Base-by-base conservation (phyloP, 257 asterid species). In the Solanum pimpinellifolium region DNA sequence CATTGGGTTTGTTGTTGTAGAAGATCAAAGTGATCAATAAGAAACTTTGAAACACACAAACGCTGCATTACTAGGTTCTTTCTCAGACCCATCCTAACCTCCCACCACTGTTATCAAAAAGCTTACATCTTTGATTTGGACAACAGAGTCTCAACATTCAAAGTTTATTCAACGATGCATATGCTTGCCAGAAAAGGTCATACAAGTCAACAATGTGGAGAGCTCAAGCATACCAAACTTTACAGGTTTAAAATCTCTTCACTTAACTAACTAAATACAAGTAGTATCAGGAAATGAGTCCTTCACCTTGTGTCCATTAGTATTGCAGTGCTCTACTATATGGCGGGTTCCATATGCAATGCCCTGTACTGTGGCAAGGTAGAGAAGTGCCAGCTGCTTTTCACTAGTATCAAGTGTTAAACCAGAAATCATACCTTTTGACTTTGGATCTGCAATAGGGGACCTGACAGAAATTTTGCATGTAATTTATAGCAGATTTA, bases 301-400 rank as follows among this genome's bases (percentile, higher is more conserved):
- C 91, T 91, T 91, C 91, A 93, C 99, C 87, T 91, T 94, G 93
- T 95, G 99, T 47, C 99, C 99, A 86, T 95, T 93, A 86, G 94
- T 92, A 93, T 97, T 97, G 94, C 96, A 94, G 85, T 97, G 99
- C 93, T 97, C 98, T 56, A 97, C 93, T 73, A 97, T 94, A 88
- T 97, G 98, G 20, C 99, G 97, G 83, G 99, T 95, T 37, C 99
- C 99, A 74, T 95, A 97, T 44, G 99, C 99, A 89, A 97, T 93
- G 83, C 95, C 97, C 89, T 97, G 99, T 52, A 95, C 90, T 4
- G 96, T 89, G 85, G 99, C 97, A 83, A 97, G 98, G 92, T 97
- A 95, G 66, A 92, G 93, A 91, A 95, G 96, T 83, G 99, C 98
- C 85, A 97, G 92, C 90, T 97, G 99, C 59, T 92, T 93, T 88